Conservation (phyloP, 129 eudicot genomes). For the Artemisia annua region DNA sequence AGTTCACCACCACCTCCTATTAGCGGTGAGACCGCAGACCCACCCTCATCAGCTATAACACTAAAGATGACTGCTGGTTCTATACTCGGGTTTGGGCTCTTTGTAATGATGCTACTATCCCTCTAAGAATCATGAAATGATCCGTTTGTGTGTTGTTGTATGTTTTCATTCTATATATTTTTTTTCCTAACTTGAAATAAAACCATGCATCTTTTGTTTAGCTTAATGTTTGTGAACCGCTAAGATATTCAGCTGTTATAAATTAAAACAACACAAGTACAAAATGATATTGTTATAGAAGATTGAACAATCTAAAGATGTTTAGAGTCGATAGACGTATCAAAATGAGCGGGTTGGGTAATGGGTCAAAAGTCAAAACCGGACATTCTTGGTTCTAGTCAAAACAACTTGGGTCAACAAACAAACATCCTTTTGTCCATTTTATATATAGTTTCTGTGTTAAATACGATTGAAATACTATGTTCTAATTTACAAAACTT, state of each 20-base stretch:
- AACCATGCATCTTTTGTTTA: constrained; percentile 5
- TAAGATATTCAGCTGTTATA: not conserved
- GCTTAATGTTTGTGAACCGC: constrained; percentile 9
- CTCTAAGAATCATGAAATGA: constrained; percentile 25
- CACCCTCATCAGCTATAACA: constrained; percentile 46
- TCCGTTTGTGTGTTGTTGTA: constrained; percentile 16
- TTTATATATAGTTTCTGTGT: no score
- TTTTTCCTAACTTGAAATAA: constrained; percentile 9
- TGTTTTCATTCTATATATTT: constrained; percentile 16
- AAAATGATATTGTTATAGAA: no score
- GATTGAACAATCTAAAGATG: no score
- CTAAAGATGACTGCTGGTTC: constrained; percentile 34
- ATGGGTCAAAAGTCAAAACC: no score
- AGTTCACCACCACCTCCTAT: constrained; percentile 31
- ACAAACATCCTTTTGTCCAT: no score
- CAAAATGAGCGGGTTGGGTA: no score
- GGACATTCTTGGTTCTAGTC: no score
- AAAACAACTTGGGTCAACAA: no score
- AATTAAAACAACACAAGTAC: not conserved
- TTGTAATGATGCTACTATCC: constrained; percentile 31
- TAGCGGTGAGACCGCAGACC: constrained; percentile 22
- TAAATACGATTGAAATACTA: no score
- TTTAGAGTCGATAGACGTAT: no score
- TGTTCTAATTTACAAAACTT: no score
- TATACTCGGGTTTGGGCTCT: constrained; percentile 29